Evolutionary conservation across 2,329 filamentous ascomycete species (phyloP), one percentile per base, ranked within the genome.

Genomic region (Fusarium bulbicola): DNA sequence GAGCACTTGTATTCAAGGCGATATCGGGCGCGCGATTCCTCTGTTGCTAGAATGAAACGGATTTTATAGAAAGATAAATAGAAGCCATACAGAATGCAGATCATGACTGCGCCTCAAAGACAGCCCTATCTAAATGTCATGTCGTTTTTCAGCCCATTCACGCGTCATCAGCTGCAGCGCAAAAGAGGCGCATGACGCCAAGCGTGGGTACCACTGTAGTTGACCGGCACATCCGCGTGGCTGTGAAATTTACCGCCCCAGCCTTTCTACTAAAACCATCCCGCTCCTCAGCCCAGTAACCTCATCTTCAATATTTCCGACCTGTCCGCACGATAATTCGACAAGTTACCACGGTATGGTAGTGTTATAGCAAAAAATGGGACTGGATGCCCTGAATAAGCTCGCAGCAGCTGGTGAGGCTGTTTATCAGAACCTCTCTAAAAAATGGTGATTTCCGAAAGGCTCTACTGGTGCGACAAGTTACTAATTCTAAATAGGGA

Each of bases 1-100:
- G 32, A 77, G 74, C 21, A 76, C 75, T 1, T 76, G 50, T 42
- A 66, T 77, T 6, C 70, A 77, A 12, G 74, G 72, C 1, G 74
- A 77, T 20, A 60, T 74, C 13, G 26, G 53, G 11, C 42, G 28
- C 26, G 64, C 13, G 16, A 21, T 68, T 16, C 66, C 66, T 9
- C 8, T 69, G 0, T 28, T 68, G 0, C 34, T 68, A 7, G 39
- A 26, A 36, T 42, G 4, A 37, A 26, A n/a, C n/a, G n/a, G n/a
- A n/a, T n/a, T 36, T 46, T 36, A n/a, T 28, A 37, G 40, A 58
- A 34, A 21, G 28, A 49, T n/a, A 28, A 28, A 58, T 58, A 49
- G 20, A 58, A 37, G 56, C 24, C 11, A 15, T 4, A n/a, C 7
- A 53, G 34, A 46, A 37, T 45, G 24, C 3, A 52, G 15, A 52